These are phyloP conservation scores for Chalciporus sp. DNA, from an alignment of 1,284 basidiomycete species.

Conservation along the genomic window DNA sequence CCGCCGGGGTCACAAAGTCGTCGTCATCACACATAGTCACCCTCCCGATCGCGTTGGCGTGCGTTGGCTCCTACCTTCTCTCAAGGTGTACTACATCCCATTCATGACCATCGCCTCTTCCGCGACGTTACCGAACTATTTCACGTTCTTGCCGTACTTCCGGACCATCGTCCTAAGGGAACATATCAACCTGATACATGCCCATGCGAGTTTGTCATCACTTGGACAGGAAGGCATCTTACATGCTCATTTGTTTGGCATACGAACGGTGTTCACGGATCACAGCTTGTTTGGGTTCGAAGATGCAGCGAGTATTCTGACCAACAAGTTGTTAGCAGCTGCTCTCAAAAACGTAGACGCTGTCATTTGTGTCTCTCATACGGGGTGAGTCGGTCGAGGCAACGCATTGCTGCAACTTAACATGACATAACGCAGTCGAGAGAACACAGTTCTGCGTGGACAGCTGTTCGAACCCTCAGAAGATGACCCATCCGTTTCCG, in stretches of 20 bases:
- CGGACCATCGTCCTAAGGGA: slow-evolving; percentile 90
- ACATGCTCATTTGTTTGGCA: slow-evolving; percentile 82
- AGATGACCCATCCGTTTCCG: slow-evolving; percentile 43
- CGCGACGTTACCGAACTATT: slow-evolving; percentile 93
- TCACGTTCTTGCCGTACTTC: slow-evolving; percentile 89
- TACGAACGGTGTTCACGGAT: slow-evolving; percentile 94
- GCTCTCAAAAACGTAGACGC: slow-evolving; percentile 90
- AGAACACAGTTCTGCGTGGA: slow-evolving; percentile 93
- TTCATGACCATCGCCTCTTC: slow-evolving; percentile 85
- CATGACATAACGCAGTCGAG: slow-evolving; percentile 56
- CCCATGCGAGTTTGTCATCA: slow-evolving; percentile 88
- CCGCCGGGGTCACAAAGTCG: slow-evolving; percentile 87
- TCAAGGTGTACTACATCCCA: slow-evolving; percentile 97
- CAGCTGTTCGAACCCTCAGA: slow-evolving; percentile 59
- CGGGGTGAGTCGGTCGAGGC: slow-evolving; percentile 61
- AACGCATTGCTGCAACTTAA: background rate
- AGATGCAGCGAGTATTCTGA: slow-evolving; percentile 94
- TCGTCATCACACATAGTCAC: slow-evolving; percentile 94
- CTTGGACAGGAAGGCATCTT: slow-evolving; percentile 93
- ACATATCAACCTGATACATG: slow-evolving; percentile 86
- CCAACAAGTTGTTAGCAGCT: slow-evolving; percentile 92
- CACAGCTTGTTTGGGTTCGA: slow-evolving; percentile 96
- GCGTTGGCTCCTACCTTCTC: slow-evolving; percentile 80
- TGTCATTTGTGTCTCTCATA: slow-evolving; percentile 97
- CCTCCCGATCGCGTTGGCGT: slow-evolving; percentile 84